Evolutionary conservation across 495 filamentous ascomycete species (phyloP).

Genomic region (Thermothielavioides terrestris): DNA sequence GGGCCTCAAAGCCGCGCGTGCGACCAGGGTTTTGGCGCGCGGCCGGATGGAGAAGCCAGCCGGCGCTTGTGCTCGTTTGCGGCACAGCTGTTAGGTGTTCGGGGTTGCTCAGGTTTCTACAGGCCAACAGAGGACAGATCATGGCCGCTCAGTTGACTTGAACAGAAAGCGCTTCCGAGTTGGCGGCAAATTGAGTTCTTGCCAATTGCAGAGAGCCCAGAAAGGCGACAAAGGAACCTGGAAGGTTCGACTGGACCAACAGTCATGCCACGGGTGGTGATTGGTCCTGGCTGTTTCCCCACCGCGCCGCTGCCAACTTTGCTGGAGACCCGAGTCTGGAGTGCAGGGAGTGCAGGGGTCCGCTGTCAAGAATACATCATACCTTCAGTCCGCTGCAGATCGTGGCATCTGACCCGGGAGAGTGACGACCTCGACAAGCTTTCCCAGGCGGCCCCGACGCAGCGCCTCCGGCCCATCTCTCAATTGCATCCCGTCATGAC

Average conservation of each 20-base stretch:
- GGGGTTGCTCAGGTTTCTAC: no score
- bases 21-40: not conserved
- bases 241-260: not conserved
- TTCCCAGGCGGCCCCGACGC: no score
- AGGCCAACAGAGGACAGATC: no score
- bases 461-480: no score
- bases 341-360: constrained; percentile 9
- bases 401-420: not conserved
- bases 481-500: no score
- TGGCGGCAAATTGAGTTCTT: no score
- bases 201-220: no score
- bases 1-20: not conserved
- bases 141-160: no score
- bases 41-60: not conserved
- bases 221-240: not conserved
- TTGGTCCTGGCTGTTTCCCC: not conserved
- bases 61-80: not conserved
- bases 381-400: constrained; percentile 6
- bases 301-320: no score
- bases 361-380: constrained; percentile 21
- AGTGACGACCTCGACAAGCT: no score
- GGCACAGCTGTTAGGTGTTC: not conserved
- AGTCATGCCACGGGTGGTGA: not conserved
- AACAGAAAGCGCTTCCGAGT: no score
- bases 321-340: not conserved